These are phyloP conservation scores for Mortierella alpina DNA, from an alignment of 192 early-diverging fungal genomes.

Conservation along the genomic window DNA sequence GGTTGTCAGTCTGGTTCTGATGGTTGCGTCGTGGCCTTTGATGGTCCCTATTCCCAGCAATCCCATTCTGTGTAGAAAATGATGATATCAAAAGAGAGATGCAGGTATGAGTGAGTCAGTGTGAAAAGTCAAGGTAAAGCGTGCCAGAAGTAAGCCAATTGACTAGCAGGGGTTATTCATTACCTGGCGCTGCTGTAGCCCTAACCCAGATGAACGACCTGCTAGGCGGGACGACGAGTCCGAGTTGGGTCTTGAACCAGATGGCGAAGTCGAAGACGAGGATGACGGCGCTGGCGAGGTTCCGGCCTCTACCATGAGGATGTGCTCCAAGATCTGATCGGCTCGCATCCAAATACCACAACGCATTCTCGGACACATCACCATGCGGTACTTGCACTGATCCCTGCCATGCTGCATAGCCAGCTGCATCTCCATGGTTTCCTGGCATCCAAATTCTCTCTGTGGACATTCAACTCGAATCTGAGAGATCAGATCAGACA, in stretches of 20 bases:
- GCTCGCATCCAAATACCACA: conserved; percentile 50
- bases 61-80: too few relatives aligned
- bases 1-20: too few relatives aligned
- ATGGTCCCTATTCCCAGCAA: too few relatives aligned
- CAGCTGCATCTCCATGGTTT: conserved; percentile 38
- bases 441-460: conserved; percentile 21
- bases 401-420: conserved; percentile 38
- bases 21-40: too few relatives aligned
- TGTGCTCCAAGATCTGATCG: conserved; percentile 46
- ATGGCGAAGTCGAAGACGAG: not conserved
- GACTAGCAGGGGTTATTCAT: not conserved
- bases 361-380: conserved; percentile 35
- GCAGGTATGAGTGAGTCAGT: too few relatives aligned
- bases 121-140: too few relatives aligned
- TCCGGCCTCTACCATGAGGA: conserved; percentile 39
- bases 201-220: not conserved
- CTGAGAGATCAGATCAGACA: conserved; percentile 51
- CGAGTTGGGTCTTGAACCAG: not conserved
- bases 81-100: too few relatives aligned
- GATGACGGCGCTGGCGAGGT: not conserved
- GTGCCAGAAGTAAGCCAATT: too few relatives aligned
- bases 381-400: conserved; percentile 23
- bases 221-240: not conserved
- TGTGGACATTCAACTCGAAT: conserved; percentile 42
- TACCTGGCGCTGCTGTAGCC: conserved; percentile 16